Conservation (phyloP, 2,329 filamentous ascomycete genomes). For the Botrytis squamosa region DNA sequence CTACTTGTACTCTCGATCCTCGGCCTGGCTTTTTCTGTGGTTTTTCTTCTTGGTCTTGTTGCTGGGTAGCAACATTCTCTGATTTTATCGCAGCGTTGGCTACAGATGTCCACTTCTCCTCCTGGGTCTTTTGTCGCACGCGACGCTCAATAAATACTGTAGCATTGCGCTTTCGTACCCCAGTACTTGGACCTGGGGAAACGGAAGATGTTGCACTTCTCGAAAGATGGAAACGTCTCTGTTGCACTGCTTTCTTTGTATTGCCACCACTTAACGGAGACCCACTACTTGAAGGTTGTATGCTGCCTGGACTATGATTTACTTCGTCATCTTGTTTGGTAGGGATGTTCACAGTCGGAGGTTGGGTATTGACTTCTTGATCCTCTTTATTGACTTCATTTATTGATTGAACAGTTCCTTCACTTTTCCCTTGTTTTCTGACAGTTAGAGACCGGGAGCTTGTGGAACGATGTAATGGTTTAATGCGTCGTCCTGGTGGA, state of each 20-base stretch:
- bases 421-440: background rate
- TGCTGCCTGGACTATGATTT: background rate
- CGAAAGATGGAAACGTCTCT: constrained; percentile 57
- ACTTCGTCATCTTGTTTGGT: background rate
- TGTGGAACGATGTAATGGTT: constrained; percentile 26
- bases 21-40: constrained; percentile 36
- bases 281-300: background rate
- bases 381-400: constrained; percentile 6
- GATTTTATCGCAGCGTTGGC: constrained; percentile 4
- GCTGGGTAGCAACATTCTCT: constrained; percentile 1
- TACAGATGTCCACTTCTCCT: constrained; percentile 1
- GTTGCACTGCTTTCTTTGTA: constrained; percentile 34
- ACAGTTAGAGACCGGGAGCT: constrained; percentile 22
- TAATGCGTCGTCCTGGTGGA: constrained; percentile 28
- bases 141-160: constrained; percentile 57
- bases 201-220: constrained; percentile 41
- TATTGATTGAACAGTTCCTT: background rate
- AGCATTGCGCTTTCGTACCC: constrained; percentile 38
- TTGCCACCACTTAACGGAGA: background rate
- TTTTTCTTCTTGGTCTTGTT: constrained; percentile 15
- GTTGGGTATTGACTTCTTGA: background rate
- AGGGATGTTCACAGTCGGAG: background rate
- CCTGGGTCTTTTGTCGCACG: constrained; percentile 36
- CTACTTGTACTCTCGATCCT: constrained; percentile 25
- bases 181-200: background rate